Percentiles rank a stretch among this genome's conserved stretches.
Conservation (phyloP, 495 filamentous ascomycete genomes). For the Neurospora sp. region DNA sequence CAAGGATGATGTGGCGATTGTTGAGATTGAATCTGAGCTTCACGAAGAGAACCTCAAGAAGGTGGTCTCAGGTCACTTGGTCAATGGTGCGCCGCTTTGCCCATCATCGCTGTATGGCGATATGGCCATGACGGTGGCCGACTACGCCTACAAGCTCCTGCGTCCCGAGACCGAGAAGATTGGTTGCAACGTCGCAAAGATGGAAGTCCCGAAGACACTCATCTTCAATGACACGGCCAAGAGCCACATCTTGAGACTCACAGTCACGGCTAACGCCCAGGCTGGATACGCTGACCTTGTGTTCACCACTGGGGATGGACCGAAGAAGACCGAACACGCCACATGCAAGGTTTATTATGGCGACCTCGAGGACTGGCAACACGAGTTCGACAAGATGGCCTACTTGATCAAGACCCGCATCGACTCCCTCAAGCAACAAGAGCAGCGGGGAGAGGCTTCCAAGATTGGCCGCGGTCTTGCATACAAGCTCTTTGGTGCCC, state of each 20-base stretch:
- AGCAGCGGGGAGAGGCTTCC: conserved; percentile 41
- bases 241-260: conserved; percentile 38
- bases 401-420: conserved; percentile 48
- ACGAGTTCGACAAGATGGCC: conserved; percentile 43
- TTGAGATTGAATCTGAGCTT: conserved; percentile 61
- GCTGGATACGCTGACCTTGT: conserved; percentile 27
- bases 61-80: conserved; percentile 58
- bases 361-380: conserved; percentile 33
- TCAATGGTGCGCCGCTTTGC: conserved; percentile 49
- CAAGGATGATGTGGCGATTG: conserved; percentile 40
- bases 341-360: conserved; percentile 41
- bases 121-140: conserved; percentile 62
- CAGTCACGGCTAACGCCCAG: conserved; percentile 29
- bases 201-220: conserved; percentile 60
- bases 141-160: conserved; percentile 54
- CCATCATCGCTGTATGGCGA: conserved; percentile 61
- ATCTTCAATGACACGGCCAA: conserved; percentile 48
- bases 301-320: conserved; percentile 33
- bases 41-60: conserved; percentile 47
- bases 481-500: conserved; percentile 63
- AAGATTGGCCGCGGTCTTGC: conserved; percentile 58
- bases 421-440: conserved; percentile 39
- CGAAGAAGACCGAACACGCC: conserved; percentile 38
- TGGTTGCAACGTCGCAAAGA: conserved; percentile 49
- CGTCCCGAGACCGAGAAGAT: conserved; percentile 43